These are phyloP conservation scores for Lipomyces yamadae DNA, from an alignment of 805 yeast species.

Conservation along the genomic window DNA sequence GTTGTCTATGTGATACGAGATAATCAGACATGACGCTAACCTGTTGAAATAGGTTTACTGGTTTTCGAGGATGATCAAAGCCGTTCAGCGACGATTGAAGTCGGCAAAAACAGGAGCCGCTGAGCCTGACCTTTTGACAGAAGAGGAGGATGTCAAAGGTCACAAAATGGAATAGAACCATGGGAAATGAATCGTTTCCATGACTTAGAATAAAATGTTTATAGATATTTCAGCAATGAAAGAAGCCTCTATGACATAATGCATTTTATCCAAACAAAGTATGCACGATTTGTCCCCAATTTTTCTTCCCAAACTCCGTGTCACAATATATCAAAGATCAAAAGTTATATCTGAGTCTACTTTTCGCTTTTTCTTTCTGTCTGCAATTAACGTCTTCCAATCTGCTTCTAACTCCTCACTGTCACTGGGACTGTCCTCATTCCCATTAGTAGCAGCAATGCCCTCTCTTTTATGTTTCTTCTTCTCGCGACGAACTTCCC, in stretches of 20 bases:
- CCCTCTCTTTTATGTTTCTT: constrained; percentile 63
- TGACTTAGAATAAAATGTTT: neutral
- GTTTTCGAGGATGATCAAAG: constrained; percentile 83
- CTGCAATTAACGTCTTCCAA: constrained; percentile 84
- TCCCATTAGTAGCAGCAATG: constrained; percentile 50
- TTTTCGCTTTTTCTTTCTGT: constrained; percentile 54
- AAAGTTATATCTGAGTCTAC: neutral
- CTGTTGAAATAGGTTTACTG: constrained; percentile 56
- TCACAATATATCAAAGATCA: constrained; percentile 13
- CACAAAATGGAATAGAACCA: constrained; percentile 27
- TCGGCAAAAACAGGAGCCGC: constrained; percentile 22
- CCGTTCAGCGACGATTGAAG: constrained; percentile 52
- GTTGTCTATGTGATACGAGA: neutral
- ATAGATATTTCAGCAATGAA: neutral
- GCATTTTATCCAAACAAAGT: neutral
- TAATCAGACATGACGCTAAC: neutral
- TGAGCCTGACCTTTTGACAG: constrained; percentile 20
- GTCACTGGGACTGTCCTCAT: constrained; percentile 49
- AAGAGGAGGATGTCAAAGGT: constrained; percentile 33
- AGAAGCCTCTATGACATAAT: neutral
- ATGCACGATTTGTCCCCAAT: neutral
- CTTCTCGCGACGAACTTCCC: constrained; percentile 68
- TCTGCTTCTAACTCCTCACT: constrained; percentile 55
- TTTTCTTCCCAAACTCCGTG: neutral
- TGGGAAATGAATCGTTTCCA: neutral